Evolutionary conservation across 1,139 yeast species (phyloP).

Genomic region (Protomyces inouyei): DNA sequence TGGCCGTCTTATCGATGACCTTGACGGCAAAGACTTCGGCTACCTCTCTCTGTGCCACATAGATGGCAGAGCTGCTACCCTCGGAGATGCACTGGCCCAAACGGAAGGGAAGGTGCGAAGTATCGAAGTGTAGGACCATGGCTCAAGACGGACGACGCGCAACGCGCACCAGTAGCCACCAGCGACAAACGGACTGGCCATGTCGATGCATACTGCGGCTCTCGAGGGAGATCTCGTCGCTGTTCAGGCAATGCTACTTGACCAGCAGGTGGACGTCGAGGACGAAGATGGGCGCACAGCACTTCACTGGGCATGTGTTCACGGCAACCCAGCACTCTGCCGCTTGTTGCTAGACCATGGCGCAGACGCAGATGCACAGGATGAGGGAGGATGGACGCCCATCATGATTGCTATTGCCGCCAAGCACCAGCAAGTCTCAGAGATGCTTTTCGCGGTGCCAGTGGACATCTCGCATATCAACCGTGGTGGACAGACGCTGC

Average conservation of each 20-base stretch:
- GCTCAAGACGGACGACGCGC: not conserved
- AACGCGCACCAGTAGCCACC: not conserved
- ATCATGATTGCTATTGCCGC: slow-evolving; percentile 74
- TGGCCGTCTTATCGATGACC: slow-evolving; percentile 50
- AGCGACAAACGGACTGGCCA: not conserved
- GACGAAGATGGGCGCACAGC: slow-evolving; percentile 51
- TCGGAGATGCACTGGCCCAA: slow-evolving; percentile 18
- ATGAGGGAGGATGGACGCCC: slow-evolving; percentile 51
- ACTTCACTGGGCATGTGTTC: slow-evolving; percentile 83
- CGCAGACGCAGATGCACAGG: slow-evolving; percentile 12
- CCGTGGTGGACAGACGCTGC: slow-evolving; percentile 62
- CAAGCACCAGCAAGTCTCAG: slow-evolving; percentile 55
- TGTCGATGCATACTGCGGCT: slow-evolving; percentile 16
- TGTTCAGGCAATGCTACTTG: slow-evolving; percentile 9
- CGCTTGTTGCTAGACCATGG: slow-evolving; percentile 43
- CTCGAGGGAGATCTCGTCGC: slow-evolving; percentile 6
- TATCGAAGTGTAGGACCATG: not conserved
- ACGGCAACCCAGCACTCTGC: slow-evolving; percentile 54
- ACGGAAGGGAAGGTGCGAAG: slow-evolving; percentile 5
- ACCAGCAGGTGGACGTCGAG: not conserved
- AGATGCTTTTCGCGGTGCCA: slow-evolving; percentile 46
- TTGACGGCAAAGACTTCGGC: slow-evolving; percentile 50
- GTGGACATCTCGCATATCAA: slow-evolving; percentile 55
- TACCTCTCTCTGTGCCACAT: not conserved
- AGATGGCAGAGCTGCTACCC: slow-evolving; percentile 14